Conservation (phyloP, 805 yeast species). For the Tetrapisispora taiwanensis region DNA sequence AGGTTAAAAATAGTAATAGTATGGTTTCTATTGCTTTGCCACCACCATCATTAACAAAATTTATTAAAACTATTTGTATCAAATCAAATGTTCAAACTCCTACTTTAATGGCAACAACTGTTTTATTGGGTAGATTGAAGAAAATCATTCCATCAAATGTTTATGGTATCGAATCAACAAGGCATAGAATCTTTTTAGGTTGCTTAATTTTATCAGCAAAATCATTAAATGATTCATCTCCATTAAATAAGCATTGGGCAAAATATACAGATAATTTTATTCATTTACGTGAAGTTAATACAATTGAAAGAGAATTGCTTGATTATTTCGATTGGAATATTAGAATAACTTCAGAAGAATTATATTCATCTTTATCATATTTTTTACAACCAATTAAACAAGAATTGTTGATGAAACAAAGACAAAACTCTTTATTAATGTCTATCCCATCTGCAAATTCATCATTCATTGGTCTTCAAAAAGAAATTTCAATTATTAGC, state of each 20-base stretch:
- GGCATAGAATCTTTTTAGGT: slow-evolving; percentile 86
- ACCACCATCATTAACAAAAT: slow-evolving; percentile 42
- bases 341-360: slow-evolving; percentile 56
- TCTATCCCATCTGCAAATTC: slow-evolving; percentile 12
- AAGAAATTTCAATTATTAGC: background rate
- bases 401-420: slow-evolving; percentile 10
- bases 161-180: slow-evolving; percentile 82
- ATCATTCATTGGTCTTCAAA: background rate
- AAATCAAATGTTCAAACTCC: slow-evolving; percentile 91
- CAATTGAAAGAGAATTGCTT: slow-evolving; percentile 81
- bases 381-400: slow-evolving; percentile 68
- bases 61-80: slow-evolving; percentile 62
- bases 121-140: slow-evolving; percentile 70
- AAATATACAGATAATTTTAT: slow-evolving; percentile 80
- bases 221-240: slow-evolving; percentile 83
- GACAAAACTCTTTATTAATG: slow-evolving; percentile 16
- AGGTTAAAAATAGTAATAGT: slow-evolving; percentile 12
- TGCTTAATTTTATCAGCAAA: slow-evolving; percentile 83
- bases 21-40: slow-evolving; percentile 10
- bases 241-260: slow-evolving; percentile 93
- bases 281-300: slow-evolving; percentile 67
- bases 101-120: slow-evolving; percentile 85
- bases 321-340: slow-evolving; percentile 79
- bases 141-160: slow-evolving; percentile 76
- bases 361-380: slow-evolving; percentile 55